Percentiles rank a stretch among this genome's conserved stretches.
Evolutionary conservation across 306 rosid genomes (phyloP).

Genomic region (Lotus japonicus): DNA sequence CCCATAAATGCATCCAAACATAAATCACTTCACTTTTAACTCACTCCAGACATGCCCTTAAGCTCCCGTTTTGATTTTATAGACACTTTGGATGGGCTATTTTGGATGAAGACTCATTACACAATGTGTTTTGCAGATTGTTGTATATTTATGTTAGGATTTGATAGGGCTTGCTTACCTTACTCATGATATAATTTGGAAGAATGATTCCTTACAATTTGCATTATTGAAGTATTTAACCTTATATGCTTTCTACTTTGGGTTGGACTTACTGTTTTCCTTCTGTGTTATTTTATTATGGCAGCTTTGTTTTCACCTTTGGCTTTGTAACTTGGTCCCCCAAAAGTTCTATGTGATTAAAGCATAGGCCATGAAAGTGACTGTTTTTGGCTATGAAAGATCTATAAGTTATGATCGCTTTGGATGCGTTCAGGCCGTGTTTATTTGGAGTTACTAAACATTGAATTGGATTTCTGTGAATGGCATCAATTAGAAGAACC

Average conservation of each 20-base stretch:
- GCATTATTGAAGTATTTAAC: slow-evolving; percentile 1
- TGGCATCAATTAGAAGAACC: slow-evolving; percentile 86
- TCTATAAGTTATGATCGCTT: neutral
- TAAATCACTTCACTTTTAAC: no score
- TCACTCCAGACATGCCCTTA: neutral
- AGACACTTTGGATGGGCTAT: neutral
- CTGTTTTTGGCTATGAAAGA: slow-evolving; percentile 1
- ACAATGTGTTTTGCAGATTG: slow-evolving; percentile 11
- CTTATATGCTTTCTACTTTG: neutral
- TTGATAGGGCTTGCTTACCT: neutral
- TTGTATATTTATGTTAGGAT: neutral
- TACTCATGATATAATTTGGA: neutral
- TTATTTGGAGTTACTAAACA: slow-evolving; percentile 6
- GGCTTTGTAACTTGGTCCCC: slow-evolving; percentile 11
- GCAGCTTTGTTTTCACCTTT: slow-evolving; percentile 22
- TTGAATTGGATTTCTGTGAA: slow-evolving; percentile 25
- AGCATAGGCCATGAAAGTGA: slow-evolving; percentile 1
- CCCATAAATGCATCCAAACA: no score
- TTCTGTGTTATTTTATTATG: slow-evolving; percentile 10
- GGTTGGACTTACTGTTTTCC: neutral
- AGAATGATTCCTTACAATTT: neutral
- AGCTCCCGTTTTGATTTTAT: neutral
- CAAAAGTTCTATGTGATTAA: slow-evolving; percentile 1
- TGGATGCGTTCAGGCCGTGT: neutral
- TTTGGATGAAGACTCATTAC: neutral